Conservation (phyloP, 805 yeast genomes). For the Debaryomyces castellii region DNA sequence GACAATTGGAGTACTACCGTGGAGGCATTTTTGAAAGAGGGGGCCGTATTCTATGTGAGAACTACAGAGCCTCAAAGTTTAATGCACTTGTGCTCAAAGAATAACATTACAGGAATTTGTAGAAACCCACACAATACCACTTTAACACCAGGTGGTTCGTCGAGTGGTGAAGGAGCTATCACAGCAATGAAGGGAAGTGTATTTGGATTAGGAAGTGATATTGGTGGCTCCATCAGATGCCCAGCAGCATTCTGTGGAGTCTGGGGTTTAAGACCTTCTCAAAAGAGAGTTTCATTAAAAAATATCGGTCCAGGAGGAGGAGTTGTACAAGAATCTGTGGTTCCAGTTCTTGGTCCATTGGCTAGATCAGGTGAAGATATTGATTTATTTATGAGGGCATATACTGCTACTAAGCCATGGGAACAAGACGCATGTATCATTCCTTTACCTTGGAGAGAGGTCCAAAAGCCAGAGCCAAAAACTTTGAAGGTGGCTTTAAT, state of each 20-base stretch:
- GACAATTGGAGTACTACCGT: constrained; percentile 2
- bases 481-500: constrained; percentile 27
- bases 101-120: constrained; percentile 26
- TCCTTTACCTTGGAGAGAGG: constrained; percentile 52
- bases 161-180: constrained; percentile 53
- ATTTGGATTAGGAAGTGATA: constrained; percentile 43
- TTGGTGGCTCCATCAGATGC: constrained; percentile 55
- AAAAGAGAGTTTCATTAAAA: constrained; percentile 46
- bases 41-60: constrained; percentile 30
- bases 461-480: constrained; percentile 29
- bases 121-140: constrained; percentile 30
- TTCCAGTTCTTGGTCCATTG: constrained; percentile 44
- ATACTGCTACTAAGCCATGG: constrained; percentile 56
- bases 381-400: constrained; percentile 45
- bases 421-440: constrained; percentile 42
- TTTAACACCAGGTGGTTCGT: constrained; percentile 53
- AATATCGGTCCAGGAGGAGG: constrained; percentile 9
- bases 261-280: constrained; percentile 51
- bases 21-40: constrained; percentile 22
- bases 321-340: constrained; percentile 16
- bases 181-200: constrained; percentile 45
- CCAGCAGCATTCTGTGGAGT: constrained; percentile 56
- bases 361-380: constrained; percentile 33
- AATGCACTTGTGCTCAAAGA: constrained; percentile 31
- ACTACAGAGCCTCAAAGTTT: constrained; percentile 31